Conservation (phyloP, 108 stramenopile genomes). For the Skeletonema tropicum region DNA sequence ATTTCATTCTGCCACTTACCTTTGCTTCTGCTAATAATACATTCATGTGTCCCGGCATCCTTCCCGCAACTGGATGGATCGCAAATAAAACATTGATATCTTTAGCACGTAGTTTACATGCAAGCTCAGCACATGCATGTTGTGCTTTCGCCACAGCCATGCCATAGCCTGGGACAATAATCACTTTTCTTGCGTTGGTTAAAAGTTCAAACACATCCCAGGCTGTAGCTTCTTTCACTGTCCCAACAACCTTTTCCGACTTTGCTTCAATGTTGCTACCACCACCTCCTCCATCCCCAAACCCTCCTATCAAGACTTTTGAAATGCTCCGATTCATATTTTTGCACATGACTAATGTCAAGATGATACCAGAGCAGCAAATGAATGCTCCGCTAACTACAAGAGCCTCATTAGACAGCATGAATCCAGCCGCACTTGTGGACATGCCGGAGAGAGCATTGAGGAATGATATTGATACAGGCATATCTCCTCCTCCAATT, state of each 20-base stretch:
- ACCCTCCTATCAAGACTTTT: constrained; percentile 92
- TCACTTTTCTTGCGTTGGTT: constrained; percentile 83
- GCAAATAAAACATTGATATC: constrained; percentile 94
- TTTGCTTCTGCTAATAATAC: constrained; percentile 98
- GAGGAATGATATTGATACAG: constrained; percentile 86
- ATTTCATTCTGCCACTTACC: too few species aligned
- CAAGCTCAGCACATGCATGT: constrained; percentile 93
- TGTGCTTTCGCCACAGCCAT: constrained; percentile 98
- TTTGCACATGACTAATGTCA: constrained; percentile 98
- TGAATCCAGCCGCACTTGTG: constrained; percentile 87
- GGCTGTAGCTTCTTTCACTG: constrained; percentile 43
- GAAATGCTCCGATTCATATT: constrained; percentile 94
- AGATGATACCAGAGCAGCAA: constrained; percentile 95
- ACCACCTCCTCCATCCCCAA: constrained; percentile 59
- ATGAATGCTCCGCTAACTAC: constrained; percentile 95
- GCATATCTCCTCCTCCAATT: constrained; percentile 90
- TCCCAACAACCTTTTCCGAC: constrained; percentile 76
- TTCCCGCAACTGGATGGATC: constrained; percentile 94
- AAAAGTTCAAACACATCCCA: constrained; percentile 48
- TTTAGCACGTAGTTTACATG: constrained; percentile 78
- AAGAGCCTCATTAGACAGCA: constrained; percentile 78
- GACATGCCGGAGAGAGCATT: constrained; percentile 88
- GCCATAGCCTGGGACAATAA: constrained; percentile 98
- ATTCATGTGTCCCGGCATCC: constrained; percentile 87
- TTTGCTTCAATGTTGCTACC: constrained; percentile 54